Conservation (phyloP, 2,329 filamentous ascomycete species). For the Cladosporium sp. region DNA sequence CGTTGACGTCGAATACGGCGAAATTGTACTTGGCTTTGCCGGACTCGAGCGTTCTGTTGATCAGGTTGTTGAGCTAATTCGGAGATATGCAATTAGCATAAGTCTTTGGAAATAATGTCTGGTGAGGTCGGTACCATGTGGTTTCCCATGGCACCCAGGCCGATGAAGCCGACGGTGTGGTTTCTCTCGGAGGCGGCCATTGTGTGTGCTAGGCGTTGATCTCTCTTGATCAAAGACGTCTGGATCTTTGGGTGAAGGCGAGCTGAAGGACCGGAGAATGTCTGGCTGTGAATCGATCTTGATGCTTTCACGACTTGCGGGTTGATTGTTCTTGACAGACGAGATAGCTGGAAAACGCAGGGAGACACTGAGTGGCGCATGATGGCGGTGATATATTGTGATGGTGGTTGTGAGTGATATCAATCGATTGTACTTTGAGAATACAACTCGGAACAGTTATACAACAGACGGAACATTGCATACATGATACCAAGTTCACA, state of each 20-base stretch:
- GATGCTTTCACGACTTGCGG: background rate
- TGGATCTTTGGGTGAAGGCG: background rate
- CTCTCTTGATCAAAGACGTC: background rate
- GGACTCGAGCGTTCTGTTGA: background rate
- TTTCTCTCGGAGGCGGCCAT: background rate
- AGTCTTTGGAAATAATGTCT: background rate
- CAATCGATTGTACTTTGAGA: background rate
- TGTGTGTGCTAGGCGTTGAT: background rate
- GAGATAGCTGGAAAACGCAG: background rate
- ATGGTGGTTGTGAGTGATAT: background rate
- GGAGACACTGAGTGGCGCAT: background rate
- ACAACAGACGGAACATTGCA: background rate
- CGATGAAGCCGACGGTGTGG: background rate
- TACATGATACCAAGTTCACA: background rate
- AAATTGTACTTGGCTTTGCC: slow-evolving; percentile 3
- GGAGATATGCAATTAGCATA: background rate
- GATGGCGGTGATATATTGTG: background rate
- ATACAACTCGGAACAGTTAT: background rate
- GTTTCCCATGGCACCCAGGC: background rate
- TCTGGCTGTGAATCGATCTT: background rate
- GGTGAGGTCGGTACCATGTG: background rate
- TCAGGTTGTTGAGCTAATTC: background rate
- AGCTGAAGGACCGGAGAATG: background rate
- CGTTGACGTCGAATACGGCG: slow-evolving; percentile 10
- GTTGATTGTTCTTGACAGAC: background rate